These are phyloP conservation scores for Clausena lansium DNA, from an alignment of 345 rosid species.

Conservation along the genomic window DNA sequence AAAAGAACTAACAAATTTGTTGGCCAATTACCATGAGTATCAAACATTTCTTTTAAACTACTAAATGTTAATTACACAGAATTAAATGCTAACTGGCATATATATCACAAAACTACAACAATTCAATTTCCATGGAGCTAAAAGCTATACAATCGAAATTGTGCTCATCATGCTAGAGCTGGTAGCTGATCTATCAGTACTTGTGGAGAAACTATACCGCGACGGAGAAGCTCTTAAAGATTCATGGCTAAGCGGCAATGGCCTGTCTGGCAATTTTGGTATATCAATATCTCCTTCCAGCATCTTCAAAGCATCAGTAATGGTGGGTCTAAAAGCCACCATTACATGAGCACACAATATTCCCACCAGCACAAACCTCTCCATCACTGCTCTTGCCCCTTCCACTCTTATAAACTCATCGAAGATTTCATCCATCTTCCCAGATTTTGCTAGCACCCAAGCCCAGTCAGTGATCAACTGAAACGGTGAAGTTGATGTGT, in stretches of 20 bases:
- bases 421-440: constrained; percentile 32
- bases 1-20: too few relatives aligned
- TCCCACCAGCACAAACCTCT: constrained; percentile 60
- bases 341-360: constrained; percentile 64
- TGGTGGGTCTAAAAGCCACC: constrained; percentile 60
- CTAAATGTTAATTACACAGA: background rate
- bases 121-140: background rate
- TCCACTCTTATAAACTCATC: constrained; percentile 40
- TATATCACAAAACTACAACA: background rate
- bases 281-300: constrained; percentile 61
- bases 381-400: constrained; percentile 54
- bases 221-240: constrained; percentile 31
- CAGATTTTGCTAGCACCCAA: constrained; percentile 43
- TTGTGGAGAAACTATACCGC: constrained; percentile 7
- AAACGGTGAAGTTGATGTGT: constrained; percentile 35
- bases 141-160: background rate
- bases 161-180: constrained; percentile 18
- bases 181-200: constrained; percentile 16
- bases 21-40: background rate
- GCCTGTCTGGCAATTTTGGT: constrained; percentile 59
- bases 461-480: constrained; percentile 61
- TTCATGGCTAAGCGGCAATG: constrained; percentile 56
- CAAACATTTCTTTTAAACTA: background rate
- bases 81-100: background rate
- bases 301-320: constrained; percentile 55